These are phyloP conservation scores for Trichoderma harzianum DNA, from an alignment of 2,329 filamentous ascomycete genomes.

Conservation along the genomic window DNA sequence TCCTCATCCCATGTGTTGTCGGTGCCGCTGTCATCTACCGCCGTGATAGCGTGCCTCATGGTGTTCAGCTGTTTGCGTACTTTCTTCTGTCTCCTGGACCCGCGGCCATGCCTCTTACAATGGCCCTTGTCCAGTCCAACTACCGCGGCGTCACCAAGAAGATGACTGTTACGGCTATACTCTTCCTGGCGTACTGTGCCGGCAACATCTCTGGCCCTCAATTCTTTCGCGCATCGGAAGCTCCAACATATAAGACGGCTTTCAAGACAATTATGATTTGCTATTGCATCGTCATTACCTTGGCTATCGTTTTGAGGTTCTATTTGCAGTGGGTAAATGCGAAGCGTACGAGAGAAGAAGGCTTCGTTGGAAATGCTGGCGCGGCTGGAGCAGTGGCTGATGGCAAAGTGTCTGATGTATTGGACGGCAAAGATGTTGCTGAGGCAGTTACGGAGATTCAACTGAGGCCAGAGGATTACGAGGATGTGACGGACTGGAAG, in stretches of 20 bases:
- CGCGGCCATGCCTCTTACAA: constrained; percentile 50
- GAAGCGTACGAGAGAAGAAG: constrained; percentile 41
- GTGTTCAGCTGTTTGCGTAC: constrained; percentile 54
- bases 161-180: constrained; percentile 54
- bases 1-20: constrained; percentile 49
- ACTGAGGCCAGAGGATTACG: constrained; percentile 46
- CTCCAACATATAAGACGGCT: constrained; percentile 50
- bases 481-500: constrained; percentile 59
- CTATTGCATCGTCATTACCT: constrained; percentile 47
- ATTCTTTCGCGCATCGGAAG: constrained; percentile 49
- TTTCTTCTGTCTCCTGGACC: constrained; percentile 55
- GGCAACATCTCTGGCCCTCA: constrained; percentile 57
- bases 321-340: constrained; percentile 48
- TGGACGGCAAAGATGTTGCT: constrained; percentile 25
- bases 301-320: constrained; percentile 42
- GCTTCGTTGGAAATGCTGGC: constrained; percentile 43
- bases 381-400: constrained; percentile 39
- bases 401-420: constrained; percentile 34
- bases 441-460: constrained; percentile 36
- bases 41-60: constrained; percentile 38
- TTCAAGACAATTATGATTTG: constrained; percentile 56
- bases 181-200: constrained; percentile 54
- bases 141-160: constrained; percentile 58
- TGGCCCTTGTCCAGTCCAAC: constrained; percentile 55
- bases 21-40: constrained; percentile 53